phyloP scores from a whole-genome alignment of 108 stramenopile species.

The Epipyxis sp. region DNA sequence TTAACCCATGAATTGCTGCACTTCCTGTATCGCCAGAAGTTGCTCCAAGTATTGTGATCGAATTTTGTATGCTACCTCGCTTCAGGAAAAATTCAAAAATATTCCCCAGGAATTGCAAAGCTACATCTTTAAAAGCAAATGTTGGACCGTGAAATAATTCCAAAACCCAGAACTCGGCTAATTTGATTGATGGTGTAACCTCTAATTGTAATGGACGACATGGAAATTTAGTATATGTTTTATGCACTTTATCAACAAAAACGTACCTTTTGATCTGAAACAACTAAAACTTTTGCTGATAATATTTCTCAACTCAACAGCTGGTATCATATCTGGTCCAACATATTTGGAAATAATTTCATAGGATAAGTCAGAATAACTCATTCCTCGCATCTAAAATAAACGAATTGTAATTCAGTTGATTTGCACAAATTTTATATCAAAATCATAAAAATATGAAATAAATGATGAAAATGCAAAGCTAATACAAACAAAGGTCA shows the following conservation, averaged over 20 bases:
- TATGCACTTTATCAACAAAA: neutral
- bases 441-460: neutral
- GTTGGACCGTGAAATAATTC: conserved; percentile 99
- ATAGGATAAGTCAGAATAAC: conserved; percentile 74
- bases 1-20: conserved; percentile 94
- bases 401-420: no score
- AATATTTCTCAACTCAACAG: conserved; percentile 72
- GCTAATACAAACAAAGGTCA: neutral
- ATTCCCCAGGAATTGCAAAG: conserved; percentile 96
- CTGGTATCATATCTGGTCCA: conserved; percentile 78
- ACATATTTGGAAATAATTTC: conserved; percentile 88
- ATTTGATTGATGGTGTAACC: conserved; percentile 10
- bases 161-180: conserved; percentile 39
- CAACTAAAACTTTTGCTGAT: conserved; percentile 75
- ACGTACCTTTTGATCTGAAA: conserved; percentile 58
- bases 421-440: neutral
- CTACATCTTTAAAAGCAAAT: conserved; percentile 99
- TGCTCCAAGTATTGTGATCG: conserved; percentile 40
- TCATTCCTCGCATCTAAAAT: conserved; percentile 43
- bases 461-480: conserved; percentile 1
- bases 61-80: neutral
- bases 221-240: neutral
- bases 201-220: neutral
- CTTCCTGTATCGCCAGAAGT: conserved; percentile 92
- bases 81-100: conserved; percentile 97